A percentile compares a stretch with the other conserved stretches of the same genome.
Evolutionary conservation across 2,329 filamentous ascomycete genomes (phyloP).

Genomic region (Arthrobotrys sphaeroides): DNA sequence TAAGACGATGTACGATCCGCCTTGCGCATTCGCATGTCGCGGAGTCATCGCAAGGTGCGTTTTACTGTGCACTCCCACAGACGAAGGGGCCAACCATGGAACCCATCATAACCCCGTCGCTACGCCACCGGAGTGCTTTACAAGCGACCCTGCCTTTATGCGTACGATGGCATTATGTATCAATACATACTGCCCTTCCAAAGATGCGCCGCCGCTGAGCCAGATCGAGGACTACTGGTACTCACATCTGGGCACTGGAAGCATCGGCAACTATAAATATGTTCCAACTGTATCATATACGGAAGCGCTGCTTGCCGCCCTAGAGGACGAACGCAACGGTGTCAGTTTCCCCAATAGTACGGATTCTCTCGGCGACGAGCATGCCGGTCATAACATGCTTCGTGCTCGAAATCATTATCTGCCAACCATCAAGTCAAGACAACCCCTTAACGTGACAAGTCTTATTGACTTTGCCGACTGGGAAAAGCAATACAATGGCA

Average conservation of each 20-base stretch:
- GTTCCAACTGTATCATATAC: conserved; percentile 58
- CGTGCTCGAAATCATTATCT: conserved; percentile 54
- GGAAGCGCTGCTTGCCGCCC: conserved; percentile 54
- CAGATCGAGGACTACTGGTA: conserved; percentile 59
- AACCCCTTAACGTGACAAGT: conserved; percentile 60
- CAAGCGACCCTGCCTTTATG: conserved; percentile 58
- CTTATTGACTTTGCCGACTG: conserved; percentile 58
- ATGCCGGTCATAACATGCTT: conserved; percentile 57
- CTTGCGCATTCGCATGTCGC: conserved; percentile 60
- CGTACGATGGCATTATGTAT: conserved; percentile 61
- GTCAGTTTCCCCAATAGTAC: conserved; percentile 46
- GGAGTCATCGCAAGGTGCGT: conserved; percentile 57
- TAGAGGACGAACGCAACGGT: conserved; percentile 15
- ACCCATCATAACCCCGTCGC: conserved; percentile 55
- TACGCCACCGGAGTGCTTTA: conserved; percentile 59
- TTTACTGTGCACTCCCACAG: conserved; percentile 59
- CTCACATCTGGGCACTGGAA: conserved; percentile 58
- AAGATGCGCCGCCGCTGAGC: conserved; percentile 53
- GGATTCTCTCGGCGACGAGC: conserved; percentile 56
- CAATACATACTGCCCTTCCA: conserved; percentile 58
- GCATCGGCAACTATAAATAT: conserved; percentile 56
- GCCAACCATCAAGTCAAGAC: conserved; percentile 56
- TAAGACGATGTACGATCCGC: conserved; percentile 60
- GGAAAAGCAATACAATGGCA: conserved; percentile 65
- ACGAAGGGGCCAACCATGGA: conserved; percentile 55